phyloP scores from a whole-genome alignment of 1,284 basidiomycete genomes.

The Somion occarium region DNA sequence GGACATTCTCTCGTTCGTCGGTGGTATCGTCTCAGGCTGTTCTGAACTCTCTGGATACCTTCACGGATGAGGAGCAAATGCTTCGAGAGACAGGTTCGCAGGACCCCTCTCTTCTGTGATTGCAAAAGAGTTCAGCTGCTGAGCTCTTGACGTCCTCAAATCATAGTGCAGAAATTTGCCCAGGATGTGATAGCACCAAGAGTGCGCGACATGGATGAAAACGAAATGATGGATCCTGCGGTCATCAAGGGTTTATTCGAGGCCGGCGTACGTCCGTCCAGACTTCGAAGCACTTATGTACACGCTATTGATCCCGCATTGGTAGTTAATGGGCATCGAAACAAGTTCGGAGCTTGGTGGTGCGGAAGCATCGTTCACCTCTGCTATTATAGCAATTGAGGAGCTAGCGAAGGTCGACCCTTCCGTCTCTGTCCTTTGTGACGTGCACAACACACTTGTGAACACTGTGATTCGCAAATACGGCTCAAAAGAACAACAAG shows the following conservation, averaged over 20 bases:
- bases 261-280: slow-evolving; percentile 70
- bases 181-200: slow-evolving; percentile 86
- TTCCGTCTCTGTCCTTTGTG: slow-evolving; percentile 93
- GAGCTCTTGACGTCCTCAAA: not conserved
- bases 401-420: slow-evolving; percentile 97
- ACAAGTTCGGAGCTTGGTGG: slow-evolving; percentile 83
- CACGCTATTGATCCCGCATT: not conserved
- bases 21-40: slow-evolving; percentile 13
- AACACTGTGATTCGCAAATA: slow-evolving; percentile 93
- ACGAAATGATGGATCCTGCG: slow-evolving; percentile 88
- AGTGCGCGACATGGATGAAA: slow-evolving; percentile 97
- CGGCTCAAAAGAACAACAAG: slow-evolving; percentile 80
- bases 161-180: slow-evolving; percentile 80
- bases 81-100: slow-evolving; percentile 78
- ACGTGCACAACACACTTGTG: slow-evolving; percentile 98
- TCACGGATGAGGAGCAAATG: slow-evolving; percentile 91
- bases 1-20: slow-evolving; percentile 11
- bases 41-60: slow-evolving; percentile 67
- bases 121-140: not conserved
- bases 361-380: slow-evolving; percentile 88
- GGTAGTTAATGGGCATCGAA: slow-evolving; percentile 92
- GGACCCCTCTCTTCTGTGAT: too few relatives aligned
- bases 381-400: slow-evolving; percentile 95
- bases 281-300: not conserved
- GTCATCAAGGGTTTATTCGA: slow-evolving; percentile 92